Evolutionary conservation across 768 basidiomycete genomes (phyloP).

Genomic region (Lactarius tabidus): DNA sequence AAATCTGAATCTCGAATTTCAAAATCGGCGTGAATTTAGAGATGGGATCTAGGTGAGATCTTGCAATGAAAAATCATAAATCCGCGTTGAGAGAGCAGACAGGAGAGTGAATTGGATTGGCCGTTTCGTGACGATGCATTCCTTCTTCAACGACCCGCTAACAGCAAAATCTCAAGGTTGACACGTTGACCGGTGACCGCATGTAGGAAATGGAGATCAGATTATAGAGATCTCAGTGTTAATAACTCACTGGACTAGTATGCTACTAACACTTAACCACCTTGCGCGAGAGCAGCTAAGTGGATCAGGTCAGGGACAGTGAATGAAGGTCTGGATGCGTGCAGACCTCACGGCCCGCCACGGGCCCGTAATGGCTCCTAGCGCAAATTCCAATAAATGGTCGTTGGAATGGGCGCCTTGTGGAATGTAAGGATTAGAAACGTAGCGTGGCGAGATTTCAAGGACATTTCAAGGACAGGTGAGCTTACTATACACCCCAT

Average conservation of each 20-base stretch:
- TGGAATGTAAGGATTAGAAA: not conserved
- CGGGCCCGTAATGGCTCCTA: constrained; percentile 9
- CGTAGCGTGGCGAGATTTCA: not conserved
- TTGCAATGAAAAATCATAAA: not conserved
- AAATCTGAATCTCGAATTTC: constrained; percentile 1
- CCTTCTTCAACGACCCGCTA: not conserved
- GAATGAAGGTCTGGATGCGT: not conserved
- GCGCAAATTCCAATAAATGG: not conserved
- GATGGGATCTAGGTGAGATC: constrained; percentile 16
- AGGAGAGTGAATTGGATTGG: not conserved
- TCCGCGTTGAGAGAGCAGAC: not conserved
- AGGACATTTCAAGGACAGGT: no score
- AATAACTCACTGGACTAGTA: not conserved
- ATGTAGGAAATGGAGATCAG: not conserved
- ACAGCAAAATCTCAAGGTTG: not conserved
- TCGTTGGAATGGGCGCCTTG: not conserved
- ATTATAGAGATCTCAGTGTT: not conserved
- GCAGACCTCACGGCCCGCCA: constrained; percentile 8
- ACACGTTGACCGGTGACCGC: not conserved
- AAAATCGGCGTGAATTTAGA: constrained; percentile 5
- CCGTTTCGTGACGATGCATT: not conserved
- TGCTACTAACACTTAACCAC: not conserved
- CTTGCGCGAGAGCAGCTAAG: not conserved
- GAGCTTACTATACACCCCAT: not conserved
- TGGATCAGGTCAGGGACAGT: constrained; percentile 12